Base-by-base conservation (phyloP, 75 land plant genomes). In the Pinus albicaulis region DNA sequence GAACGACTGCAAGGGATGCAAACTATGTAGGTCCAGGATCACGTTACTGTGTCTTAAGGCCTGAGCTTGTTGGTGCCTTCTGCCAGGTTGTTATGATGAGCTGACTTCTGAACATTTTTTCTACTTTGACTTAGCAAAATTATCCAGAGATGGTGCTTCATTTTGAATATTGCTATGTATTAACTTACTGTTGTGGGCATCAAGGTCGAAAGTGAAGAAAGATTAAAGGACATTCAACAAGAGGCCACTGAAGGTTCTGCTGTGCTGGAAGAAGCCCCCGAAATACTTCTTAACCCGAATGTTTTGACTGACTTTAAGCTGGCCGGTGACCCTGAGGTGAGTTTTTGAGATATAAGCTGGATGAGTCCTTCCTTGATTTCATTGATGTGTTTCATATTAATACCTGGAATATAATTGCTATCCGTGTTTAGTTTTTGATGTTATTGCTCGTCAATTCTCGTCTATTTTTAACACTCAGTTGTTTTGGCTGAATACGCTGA, bases 1-100 rank as follows among this genome's bases (percentile, higher is more conserved):
- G 99, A 80, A 96, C 94, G 24, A 94, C 98, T 77, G 98, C 99
- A 68, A 87, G 99, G 55, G 99, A 97, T 87, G 93, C 91, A 23
- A 97, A 97, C 59, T 92, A 83, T 71, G 86, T 79, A 69, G 99
- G 99, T 38, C 83, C 86, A 53, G 89, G 90, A 22, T 92, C 92
- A 41, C 79, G 98, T 24, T 93, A 93, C 74, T 92, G 93, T 83
- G 91, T 95, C 20, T 77, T 97, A 80, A 80, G 99, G 78, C 93
- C 99, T 55, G 99, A 97, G 84, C 91, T 97, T 52, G 85, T 97
- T 58, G 84, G 98, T 34, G 85, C 93, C 14, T 97, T 87, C 76
- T 92, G 91, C 81, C 93, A 95, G 88, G 99, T 97, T 61, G 64
- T 62, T 20, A 23, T 41, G 66, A 38, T 44, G 19, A 59, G 36